A percentile compares a stretch with the other conserved stretches of the same genome.
Conservation (phyloP, 306 rosid species). For the Prunus davidiana region DNA sequence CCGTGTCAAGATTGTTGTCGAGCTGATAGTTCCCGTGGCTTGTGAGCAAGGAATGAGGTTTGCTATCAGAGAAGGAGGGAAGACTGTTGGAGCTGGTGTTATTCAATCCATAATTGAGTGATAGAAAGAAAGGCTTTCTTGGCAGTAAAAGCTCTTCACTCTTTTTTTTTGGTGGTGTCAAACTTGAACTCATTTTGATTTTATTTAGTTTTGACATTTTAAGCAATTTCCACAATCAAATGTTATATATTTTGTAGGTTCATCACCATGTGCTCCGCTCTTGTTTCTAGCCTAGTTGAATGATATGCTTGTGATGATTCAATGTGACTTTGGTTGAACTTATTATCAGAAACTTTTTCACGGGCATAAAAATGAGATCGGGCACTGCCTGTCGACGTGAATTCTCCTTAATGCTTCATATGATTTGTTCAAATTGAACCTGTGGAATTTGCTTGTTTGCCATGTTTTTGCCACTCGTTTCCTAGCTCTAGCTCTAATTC, state of each 20-base stretch:
- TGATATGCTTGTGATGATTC: slow-evolving; percentile 33
- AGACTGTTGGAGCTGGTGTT: slow-evolving; percentile 92
- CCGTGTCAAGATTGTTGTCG: slow-evolving; percentile 78
- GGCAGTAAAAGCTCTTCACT: slow-evolving; percentile 17
- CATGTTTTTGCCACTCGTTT: not conserved
- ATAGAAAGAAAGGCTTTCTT: slow-evolving; percentile 5
- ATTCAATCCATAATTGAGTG: slow-evolving; percentile 75
- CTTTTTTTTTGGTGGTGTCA: slow-evolving; percentile 35
- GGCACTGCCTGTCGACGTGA: too few relatives aligned
- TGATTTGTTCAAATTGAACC: not conserved
- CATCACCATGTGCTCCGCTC: slow-evolving; percentile 27
- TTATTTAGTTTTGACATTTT: slow-evolving; percentile 30
- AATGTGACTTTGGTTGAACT: slow-evolving; percentile 14
- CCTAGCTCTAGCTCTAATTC: too few relatives aligned
- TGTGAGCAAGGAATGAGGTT: slow-evolving; percentile 95
- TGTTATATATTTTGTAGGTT: slow-evolving; percentile 63
- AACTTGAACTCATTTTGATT: slow-evolving; percentile 30
- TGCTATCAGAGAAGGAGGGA: slow-evolving; percentile 91
- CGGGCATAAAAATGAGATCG: too few relatives aligned
- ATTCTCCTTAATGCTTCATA: too few relatives aligned
- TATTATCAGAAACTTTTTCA: slow-evolving; percentile 11
- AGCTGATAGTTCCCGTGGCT: slow-evolving; percentile 79
- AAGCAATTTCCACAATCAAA: slow-evolving; percentile 40
- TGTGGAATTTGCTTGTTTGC: not conserved
- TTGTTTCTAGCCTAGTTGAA: slow-evolving; percentile 37